A percentile compares a stretch with the other conserved stretches of the same genome.
phyloP scores from a whole-genome alignment of 148 eudicot species.

The Rhododendron ovatum region DNA sequence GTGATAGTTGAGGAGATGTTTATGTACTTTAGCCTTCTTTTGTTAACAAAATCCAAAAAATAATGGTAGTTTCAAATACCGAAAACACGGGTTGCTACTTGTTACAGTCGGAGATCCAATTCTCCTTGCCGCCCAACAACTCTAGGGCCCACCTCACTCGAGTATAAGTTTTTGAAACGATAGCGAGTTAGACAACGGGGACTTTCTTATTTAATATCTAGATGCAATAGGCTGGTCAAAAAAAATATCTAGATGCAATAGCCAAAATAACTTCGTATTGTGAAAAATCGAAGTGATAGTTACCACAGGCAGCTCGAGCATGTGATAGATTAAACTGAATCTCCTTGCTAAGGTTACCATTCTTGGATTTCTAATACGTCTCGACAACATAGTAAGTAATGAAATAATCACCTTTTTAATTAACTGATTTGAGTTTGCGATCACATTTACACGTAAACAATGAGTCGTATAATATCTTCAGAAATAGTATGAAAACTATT shows the following conservation, averaged over 20 bases:
- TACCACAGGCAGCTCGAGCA: neutral
- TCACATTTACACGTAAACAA: slow-evolving; percentile 7
- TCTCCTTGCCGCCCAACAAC: too few relatives aligned
- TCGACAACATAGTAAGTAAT: neutral
- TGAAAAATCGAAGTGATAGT: neutral
- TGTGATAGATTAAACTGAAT: neutral
- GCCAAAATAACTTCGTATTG: neutral
- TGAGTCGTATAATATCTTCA: neutral
- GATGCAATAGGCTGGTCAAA: neutral
- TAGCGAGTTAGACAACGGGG: too few relatives aligned
- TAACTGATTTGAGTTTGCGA: neutral
- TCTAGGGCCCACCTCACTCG: too few relatives aligned
- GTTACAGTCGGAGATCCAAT: too few relatives aligned
- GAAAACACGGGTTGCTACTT: too few relatives aligned
- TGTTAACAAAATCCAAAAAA: too few relatives aligned
- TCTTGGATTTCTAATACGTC: neutral
- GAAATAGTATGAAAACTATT: neutral
- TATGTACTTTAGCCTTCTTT: too few relatives aligned
- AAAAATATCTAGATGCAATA: neutral
- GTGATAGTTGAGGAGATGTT: too few relatives aligned
- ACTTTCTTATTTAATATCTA: too few relatives aligned
- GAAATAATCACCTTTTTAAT: neutral
- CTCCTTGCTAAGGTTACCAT: neutral
- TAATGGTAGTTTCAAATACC: too few relatives aligned
- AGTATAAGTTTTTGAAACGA: too few relatives aligned